phyloP scores from a whole-genome alignment of 2,329 filamentous ascomycete genomes.

The Cytospora chrysosperma region DNA sequence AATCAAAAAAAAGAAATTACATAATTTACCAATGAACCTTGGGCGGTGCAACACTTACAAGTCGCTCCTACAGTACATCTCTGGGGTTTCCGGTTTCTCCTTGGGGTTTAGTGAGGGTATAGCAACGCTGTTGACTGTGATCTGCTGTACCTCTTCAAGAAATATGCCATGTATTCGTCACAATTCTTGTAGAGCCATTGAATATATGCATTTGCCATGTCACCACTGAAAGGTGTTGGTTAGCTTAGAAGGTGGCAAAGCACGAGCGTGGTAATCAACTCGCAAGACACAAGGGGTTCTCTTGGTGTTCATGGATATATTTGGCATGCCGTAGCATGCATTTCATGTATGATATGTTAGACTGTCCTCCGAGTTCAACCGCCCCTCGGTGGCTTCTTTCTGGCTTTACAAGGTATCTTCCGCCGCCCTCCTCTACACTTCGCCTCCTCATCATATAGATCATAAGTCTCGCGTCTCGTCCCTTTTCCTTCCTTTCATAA shows the following conservation, averaged over 20 bases:
- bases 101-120: too few relatives aligned
- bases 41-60: too few relatives aligned
- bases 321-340: constrained; percentile 17
- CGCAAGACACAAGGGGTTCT: neutral
- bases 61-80: too few relatives aligned
- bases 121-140: too few relatives aligned
- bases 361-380: neutral
- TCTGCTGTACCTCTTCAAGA: too few relatives aligned
- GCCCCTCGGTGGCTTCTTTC: neutral
- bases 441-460: constrained; percentile 14
- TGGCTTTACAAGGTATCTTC: constrained; percentile 12
- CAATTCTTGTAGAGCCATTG: too few relatives aligned
- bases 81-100: too few relatives aligned
- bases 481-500: constrained; percentile 2
- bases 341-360: neutral
- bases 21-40: neutral
- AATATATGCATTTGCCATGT: too few relatives aligned
- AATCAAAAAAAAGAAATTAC: neutral
- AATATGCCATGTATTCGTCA: too few relatives aligned
- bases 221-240: too few relatives aligned
- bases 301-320: constrained; percentile 21
- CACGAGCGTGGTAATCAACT: neutral
- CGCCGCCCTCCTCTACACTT: neutral
- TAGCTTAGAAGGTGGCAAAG: neutral
- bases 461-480: constrained; percentile 19